Evolutionary conservation across 2,329 filamentous ascomycete species (phyloP).

Genomic region (Xylaria sp.): DNA sequence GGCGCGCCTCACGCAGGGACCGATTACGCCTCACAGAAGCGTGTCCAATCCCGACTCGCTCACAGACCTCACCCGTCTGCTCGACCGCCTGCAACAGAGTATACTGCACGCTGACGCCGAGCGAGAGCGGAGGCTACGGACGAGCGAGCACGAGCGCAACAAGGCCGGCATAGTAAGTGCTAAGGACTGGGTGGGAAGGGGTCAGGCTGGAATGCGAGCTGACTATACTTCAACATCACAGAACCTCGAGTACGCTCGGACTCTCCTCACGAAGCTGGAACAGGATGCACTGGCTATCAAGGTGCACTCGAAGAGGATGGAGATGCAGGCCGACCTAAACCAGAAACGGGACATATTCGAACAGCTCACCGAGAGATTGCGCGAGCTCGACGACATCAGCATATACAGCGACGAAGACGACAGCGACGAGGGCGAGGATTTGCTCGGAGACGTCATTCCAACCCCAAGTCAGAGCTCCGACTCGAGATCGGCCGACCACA

Average conservation of each 20-base stretch:
- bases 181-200: constrained; percentile 50
- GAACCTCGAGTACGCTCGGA: constrained; percentile 79
- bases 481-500: constrained; percentile 46
- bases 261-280: constrained; percentile 75
- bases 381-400: constrained; percentile 73
- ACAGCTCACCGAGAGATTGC: constrained; percentile 71
- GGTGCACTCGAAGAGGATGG: constrained; percentile 66
- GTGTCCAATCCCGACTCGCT: constrained; percentile 52
- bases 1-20: constrained; percentile 49
- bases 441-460: constrained; percentile 64
- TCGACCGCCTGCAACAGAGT: constrained; percentile 72
- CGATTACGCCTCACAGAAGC: constrained; percentile 45
- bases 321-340: constrained; percentile 71
- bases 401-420: constrained; percentile 54
- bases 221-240: constrained; percentile 48
- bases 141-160: constrained; percentile 74
- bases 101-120: constrained; percentile 72
- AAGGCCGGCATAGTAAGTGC: constrained; percentile 64
- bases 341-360: constrained; percentile 74
- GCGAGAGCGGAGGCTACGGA: constrained; percentile 66
- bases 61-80: constrained; percentile 70
- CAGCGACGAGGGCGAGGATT: constrained; percentile 67
- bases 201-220: neutral
- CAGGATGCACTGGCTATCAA: constrained; percentile 73
- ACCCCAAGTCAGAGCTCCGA: constrained; percentile 66